Conservation (phyloP, 2,329 filamentous ascomycete genomes). For the Claviceps quebecensis region DNA sequence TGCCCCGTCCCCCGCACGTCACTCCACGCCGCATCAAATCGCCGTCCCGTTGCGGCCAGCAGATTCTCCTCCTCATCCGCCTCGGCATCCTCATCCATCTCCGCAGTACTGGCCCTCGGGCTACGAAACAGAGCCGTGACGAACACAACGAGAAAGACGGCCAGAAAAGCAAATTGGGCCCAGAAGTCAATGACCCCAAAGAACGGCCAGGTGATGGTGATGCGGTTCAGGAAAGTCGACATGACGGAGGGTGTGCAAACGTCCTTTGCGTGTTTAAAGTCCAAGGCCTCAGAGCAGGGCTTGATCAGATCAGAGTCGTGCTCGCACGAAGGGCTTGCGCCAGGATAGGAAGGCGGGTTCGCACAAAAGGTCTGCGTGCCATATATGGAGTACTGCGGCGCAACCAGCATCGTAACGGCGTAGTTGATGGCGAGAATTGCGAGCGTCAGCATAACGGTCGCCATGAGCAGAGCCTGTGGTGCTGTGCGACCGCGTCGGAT, state of each 20-base stretch:
- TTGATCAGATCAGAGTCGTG: constrained; percentile 57
- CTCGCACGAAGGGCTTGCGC: constrained; percentile 61
- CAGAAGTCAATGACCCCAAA: constrained; percentile 91
- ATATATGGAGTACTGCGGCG: constrained; percentile 87
- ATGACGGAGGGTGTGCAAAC: constrained; percentile 87
- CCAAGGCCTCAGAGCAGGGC: constrained; percentile 65
- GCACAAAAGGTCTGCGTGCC: constrained; percentile 92
- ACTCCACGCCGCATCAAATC: constrained; percentile 79
- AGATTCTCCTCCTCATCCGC: constrained; percentile 89
- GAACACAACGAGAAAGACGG: constrained; percentile 70
- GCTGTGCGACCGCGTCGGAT: constrained; percentile 80
- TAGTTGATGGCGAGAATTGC: constrained; percentile 90
- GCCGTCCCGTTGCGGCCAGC: constrained; percentile 65
- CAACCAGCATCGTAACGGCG: constrained; percentile 81
- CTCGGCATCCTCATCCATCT: constrained; percentile 79
- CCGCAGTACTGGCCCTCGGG: constrained; percentile 59
- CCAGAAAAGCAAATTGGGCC: constrained; percentile 87
- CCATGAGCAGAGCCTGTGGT: constrained; percentile 81
- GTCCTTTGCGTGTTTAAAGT: constrained; percentile 55
- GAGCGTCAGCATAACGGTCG: constrained; percentile 79
- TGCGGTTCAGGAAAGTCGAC: constrained; percentile 83
- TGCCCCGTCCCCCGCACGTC: constrained; percentile 70
- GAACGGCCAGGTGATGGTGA: constrained; percentile 88
- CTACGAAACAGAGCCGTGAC: constrained; percentile 66
- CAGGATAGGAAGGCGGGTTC: constrained; percentile 46